Evolutionary conservation across 345 rosid species (phyloP).

Genomic region (Streptanthus diversifolius): DNA sequence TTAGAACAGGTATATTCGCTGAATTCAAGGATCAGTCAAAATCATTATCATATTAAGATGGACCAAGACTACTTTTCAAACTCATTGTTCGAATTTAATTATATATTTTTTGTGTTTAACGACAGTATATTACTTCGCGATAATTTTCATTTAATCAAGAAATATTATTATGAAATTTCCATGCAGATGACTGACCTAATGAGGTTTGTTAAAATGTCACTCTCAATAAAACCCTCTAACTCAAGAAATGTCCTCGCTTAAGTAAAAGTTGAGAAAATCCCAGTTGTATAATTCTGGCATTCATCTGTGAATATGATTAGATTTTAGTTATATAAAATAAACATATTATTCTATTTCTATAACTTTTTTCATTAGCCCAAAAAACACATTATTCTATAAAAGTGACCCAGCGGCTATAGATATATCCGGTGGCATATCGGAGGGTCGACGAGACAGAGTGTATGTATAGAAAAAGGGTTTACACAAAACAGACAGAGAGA

Average conservation of each 20-base stretch:
- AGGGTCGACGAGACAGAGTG: constrained; percentile 3
- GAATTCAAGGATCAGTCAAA: constrained; percentile 24
- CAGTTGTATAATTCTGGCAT: constrained; percentile 28
- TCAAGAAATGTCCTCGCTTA: constrained; percentile 24
- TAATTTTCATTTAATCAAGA: not conserved
- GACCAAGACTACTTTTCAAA: constrained; percentile 19
- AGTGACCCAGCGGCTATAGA: not conserved
- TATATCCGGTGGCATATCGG: constrained; percentile 8
- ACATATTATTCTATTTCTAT: not conserved
- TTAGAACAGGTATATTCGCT: constrained; percentile 3
- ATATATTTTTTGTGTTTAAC: constrained; percentile 23
- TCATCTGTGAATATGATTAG: not conserved
- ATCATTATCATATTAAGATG: constrained; percentile 7
- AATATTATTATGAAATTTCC: not conserved
- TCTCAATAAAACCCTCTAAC: constrained; percentile 27
- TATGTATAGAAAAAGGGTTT: constrained; percentile 2
- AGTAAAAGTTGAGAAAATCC: constrained; percentile 14
- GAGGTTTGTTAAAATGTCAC: constrained; percentile 36
- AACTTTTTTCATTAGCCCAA: not conserved
- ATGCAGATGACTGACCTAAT: constrained; percentile 31
- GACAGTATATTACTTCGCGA: constrained; percentile 16
- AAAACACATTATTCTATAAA: not conserved
- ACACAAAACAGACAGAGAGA: not conserved
- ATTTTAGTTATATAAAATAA: not conserved
- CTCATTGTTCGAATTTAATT: not conserved